A percentile compares a stretch with the other conserved stretches of the same genome.
phyloP scores from a whole-genome alignment of 805 yeast genomes.

The Candida suzukii region DNA sequence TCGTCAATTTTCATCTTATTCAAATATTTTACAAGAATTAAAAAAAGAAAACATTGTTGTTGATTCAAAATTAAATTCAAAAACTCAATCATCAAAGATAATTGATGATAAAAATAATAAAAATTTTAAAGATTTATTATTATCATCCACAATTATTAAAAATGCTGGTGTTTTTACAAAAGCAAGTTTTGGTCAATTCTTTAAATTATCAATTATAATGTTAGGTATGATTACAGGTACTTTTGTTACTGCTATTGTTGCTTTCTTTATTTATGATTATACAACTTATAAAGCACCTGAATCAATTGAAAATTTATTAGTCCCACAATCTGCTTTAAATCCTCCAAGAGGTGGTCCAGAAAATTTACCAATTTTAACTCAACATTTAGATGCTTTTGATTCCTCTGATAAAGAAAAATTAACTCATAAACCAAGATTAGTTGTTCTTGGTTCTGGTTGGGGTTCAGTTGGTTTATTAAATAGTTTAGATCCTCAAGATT shows the following conservation, averaged over 20 bases:
- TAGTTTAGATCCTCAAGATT: conserved; percentile 43
- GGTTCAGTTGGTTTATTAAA: conserved; percentile 57
- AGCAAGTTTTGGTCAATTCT: conserved; percentile 20
- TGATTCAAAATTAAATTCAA: too few species aligned
- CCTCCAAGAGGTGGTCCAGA: conserved; percentile 67
- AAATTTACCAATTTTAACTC: conserved; percentile 53
- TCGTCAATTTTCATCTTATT: background rate
- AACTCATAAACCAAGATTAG: conserved; percentile 47
- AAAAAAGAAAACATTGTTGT: background rate
- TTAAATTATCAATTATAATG: conserved; percentile 28
- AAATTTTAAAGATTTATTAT: too few species aligned
- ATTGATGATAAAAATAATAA: too few species aligned
- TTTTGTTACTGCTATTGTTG: conserved; percentile 32
- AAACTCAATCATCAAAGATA: background rate
- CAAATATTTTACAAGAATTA: background rate
- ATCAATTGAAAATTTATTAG: conserved; percentile 34
- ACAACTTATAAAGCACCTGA: conserved; percentile 49
- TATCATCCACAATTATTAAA: background rate
- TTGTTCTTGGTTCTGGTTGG: conserved; percentile 67
- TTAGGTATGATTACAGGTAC: conserved; percentile 39
- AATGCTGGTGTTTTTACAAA: background rate
- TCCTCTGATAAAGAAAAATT: conserved; percentile 35
- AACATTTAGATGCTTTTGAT: conserved; percentile 53
- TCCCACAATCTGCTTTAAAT: conserved; percentile 44
- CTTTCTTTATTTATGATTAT: conserved; percentile 57